A percentile compares a stretch with the other conserved stretches of the same genome.
These are phyloP conservation scores for Hyphopichia khmerensis DNA, from an alignment of 1,139 yeast genomes.

Conservation along the genomic window DNA sequence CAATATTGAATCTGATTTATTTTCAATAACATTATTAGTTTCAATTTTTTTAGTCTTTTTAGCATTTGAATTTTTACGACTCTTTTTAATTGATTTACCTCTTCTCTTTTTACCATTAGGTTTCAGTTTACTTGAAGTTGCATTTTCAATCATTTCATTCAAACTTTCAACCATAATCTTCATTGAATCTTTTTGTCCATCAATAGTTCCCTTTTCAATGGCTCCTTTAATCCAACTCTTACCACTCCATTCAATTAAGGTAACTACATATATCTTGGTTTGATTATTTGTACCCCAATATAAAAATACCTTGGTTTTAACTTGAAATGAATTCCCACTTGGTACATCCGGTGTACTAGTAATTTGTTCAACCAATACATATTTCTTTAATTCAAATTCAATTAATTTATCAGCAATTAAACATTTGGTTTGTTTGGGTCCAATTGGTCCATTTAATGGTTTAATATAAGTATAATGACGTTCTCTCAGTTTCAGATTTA, in stretches of 20 bases:
- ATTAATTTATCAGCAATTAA: slow-evolving; percentile 69
- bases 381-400: slow-evolving; percentile 57
- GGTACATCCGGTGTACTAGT: slow-evolving; percentile 95
- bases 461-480: slow-evolving; percentile 74
- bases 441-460: slow-evolving; percentile 81
- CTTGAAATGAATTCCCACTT: slow-evolving; percentile 78
- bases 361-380: slow-evolving; percentile 59
- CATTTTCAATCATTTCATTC: slow-evolving; percentile 39
- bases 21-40: slow-evolving; percentile 4
- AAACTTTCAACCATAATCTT: slow-evolving; percentile 59
- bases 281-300: slow-evolving; percentile 76
- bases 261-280: slow-evolving; percentile 62
- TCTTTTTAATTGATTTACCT: slow-evolving; percentile 19
- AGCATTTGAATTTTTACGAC: slow-evolving; percentile 21
- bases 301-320: slow-evolving; percentile 63
- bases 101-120: slow-evolving; percentile 11
- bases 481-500: slow-evolving; percentile 26
- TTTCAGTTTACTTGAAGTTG: slow-evolving; percentile 6
- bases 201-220: slow-evolving; percentile 87
- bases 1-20: slow-evolving; percentile 10
- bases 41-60: slow-evolving; percentile 11
- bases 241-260: slow-evolving; percentile 86
- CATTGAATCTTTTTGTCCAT: slow-evolving; percentile 81
- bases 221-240: slow-evolving; percentile 91
- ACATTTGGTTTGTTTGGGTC: slow-evolving; percentile 94